These are phyloP conservation scores for Mycena maculata DNA, from an alignment of 768 basidiomycete genomes.

Conservation along the genomic window DNA sequence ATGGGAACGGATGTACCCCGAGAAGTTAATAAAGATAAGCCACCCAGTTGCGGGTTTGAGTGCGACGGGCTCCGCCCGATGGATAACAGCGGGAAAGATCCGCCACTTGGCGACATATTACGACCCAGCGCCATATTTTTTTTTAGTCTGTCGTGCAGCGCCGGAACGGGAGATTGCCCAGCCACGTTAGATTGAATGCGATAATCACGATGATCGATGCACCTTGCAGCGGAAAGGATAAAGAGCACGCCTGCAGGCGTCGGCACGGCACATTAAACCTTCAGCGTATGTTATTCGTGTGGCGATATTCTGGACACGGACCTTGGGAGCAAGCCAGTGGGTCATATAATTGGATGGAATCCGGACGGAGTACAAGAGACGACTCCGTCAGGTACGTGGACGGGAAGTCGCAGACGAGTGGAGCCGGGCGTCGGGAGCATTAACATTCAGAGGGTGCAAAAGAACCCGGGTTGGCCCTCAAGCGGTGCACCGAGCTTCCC, in stretches of 20 bases:
- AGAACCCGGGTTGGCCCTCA: constrained; percentile 52
- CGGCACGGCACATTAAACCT: background rate
- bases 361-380: background rate
- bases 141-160: background rate
- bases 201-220: constrained; percentile 13
- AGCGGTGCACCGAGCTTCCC: constrained; percentile 45
- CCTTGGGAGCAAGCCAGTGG: background rate
- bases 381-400: background rate
- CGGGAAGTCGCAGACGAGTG: background rate
- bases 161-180: background rate
- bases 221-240: constrained; percentile 11
- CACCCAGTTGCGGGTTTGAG: too few species aligned
- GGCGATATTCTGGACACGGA: constrained; percentile 13
- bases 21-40: too few species aligned
- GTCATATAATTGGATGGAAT: constrained; percentile 5
- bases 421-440: background rate
- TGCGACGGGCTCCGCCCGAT: background rate
- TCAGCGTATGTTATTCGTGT: background rate
- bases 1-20: background rate
- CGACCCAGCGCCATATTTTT: background rate
- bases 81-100: background rate
- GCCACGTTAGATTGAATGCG: background rate
- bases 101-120: background rate
- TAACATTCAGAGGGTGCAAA: constrained; percentile 45
- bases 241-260: constrained; percentile 9